phyloP scores from a whole-genome alignment of 2,329 filamentous ascomycete species.

The Curvularia sp. region DNA sequence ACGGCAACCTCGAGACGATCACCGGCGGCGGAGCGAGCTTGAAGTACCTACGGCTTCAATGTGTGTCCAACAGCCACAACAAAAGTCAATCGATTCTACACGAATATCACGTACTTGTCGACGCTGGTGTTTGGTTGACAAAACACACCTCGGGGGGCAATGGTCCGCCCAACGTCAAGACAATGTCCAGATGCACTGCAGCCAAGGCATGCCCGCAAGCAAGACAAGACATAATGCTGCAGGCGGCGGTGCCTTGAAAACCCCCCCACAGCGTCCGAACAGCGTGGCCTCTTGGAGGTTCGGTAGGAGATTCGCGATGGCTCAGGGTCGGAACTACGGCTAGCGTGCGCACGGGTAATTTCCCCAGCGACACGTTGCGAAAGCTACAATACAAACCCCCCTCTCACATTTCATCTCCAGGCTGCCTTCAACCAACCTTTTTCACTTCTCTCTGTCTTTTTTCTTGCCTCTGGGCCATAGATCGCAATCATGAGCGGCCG shows the following conservation, averaged over 20 bases:
- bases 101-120: neutral
- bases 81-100: neutral
- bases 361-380: constrained; percentile 45
- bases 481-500: constrained; percentile 65
- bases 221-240: neutral
- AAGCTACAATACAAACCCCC: constrained; percentile 40
- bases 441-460: constrained; percentile 44
- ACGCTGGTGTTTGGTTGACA: neutral
- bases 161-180: neutral
- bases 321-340: constrained; percentile 39
- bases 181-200: neutral
- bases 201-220: neutral
- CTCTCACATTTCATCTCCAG: constrained; percentile 41
- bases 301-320: constrained; percentile 29
- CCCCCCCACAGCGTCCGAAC: constrained; percentile 19
- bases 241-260: neutral
- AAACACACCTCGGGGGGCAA: neutral
- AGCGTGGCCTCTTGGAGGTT: constrained; percentile 34
- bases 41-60: neutral
- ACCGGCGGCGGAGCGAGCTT: neutral
- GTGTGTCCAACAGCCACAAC: neutral
- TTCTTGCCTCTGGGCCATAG: constrained; percentile 42
- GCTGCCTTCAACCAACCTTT: constrained; percentile 35
- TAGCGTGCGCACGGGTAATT: constrained; percentile 30
- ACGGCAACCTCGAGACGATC: neutral